phyloP scores from a whole-genome alignment of 805 yeast genomes.

The Candida oleophila region DNA sequence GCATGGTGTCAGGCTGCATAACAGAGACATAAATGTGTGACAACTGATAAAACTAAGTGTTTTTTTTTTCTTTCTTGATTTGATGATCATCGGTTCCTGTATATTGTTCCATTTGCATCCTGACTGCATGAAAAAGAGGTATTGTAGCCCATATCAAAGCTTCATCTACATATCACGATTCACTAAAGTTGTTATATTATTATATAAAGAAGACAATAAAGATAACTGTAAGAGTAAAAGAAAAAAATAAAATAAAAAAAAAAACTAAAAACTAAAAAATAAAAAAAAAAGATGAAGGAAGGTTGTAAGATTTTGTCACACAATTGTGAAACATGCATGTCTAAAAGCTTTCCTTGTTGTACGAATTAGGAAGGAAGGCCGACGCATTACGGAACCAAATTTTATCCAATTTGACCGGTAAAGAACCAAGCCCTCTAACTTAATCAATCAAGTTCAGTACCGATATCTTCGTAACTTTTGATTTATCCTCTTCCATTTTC shows the following conservation, averaged over 20 bases:
- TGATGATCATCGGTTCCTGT: background rate
- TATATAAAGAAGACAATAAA: background rate
- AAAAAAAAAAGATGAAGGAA: background rate
- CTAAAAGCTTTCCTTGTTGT: background rate
- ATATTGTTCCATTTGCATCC: too few species aligned
- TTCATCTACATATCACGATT: background rate
- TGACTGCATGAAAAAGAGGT: too few species aligned
- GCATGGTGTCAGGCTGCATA: background rate
- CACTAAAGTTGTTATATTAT: background rate
- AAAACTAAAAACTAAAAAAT: background rate
- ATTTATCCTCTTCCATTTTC: conserved; percentile 10
- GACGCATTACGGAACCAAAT: too few species aligned
- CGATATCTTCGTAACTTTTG: conserved; percentile 26
- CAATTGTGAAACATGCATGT: background rate
- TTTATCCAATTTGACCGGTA: too few species aligned
- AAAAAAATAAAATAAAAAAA: background rate
- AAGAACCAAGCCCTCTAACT: too few species aligned
- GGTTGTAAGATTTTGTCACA: background rate
- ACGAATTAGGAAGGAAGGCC: background rate
- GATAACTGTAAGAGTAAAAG: background rate
- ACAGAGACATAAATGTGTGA: background rate
- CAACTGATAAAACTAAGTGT: background rate
- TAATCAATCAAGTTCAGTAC: conserved; percentile 34
- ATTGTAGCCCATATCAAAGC: too few species aligned
- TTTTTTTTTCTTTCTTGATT: too few species aligned